Conservation (phyloP, 1,284 basidiomycete genomes). For the Ganoderma leucocontextum region DNA sequence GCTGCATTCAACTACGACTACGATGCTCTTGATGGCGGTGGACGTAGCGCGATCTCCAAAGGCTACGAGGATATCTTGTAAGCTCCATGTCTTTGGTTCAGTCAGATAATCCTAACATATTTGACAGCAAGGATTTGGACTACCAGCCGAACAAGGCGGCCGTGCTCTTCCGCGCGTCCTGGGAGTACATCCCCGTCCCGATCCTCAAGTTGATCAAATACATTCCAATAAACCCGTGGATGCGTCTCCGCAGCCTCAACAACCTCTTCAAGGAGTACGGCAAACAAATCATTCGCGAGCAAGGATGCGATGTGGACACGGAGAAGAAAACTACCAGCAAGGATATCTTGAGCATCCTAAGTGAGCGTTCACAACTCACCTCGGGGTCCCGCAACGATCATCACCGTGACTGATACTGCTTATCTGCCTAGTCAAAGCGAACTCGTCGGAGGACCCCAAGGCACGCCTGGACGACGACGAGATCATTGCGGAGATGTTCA, state of each 20-base stretch:
- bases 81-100: conserved; percentile 11
- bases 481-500: conserved; percentile 58
- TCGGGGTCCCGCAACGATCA: too few relatives aligned
- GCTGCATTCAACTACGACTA: conserved; percentile 44
- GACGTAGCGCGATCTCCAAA: conserved; percentile 34
- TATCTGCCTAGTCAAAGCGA: conserved; percentile 56
- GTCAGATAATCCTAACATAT: not conserved
- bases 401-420: too few relatives aligned
- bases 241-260: conserved; percentile 36
- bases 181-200: conserved; percentile 37
- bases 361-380: conserved; percentile 34
- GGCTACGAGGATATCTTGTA: conserved; percentile 44
- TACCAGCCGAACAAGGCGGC: conserved; percentile 35
- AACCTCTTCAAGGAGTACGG: conserved; percentile 34
- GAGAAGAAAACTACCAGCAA: conserved; percentile 28
- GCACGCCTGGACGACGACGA: conserved; percentile 56
- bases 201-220: conserved; percentile 38
- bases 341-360: conserved; percentile 53
- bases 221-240: conserved; percentile 38
- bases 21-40: conserved; percentile 37
- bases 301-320: conserved; percentile 15
- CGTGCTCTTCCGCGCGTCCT: conserved; percentile 35
- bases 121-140: conserved; percentile 22
- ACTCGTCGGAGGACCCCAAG: conserved; percentile 53
- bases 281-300: conserved; percentile 33